These are phyloP conservation scores for Endotrypanum monterogeii DNA, from an alignment of 208 protist genomes.

Conservation along the genomic window DNA sequence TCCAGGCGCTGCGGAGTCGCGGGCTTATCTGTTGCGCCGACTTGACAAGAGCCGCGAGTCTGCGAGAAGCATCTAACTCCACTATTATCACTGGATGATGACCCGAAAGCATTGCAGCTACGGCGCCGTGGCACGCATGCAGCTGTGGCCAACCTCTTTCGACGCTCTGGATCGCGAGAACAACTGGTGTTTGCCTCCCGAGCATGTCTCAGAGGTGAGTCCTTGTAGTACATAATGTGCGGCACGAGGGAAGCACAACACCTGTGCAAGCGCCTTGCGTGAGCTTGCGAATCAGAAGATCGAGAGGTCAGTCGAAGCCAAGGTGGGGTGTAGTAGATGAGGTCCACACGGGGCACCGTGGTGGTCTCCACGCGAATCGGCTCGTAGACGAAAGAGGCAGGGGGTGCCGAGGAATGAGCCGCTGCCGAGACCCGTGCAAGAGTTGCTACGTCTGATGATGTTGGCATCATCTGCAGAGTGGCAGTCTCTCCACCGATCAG, in stretches of 20 bases:
- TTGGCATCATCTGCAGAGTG: neutral
- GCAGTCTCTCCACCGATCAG: neutral
- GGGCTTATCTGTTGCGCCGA: neutral
- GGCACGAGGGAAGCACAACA: constrained; percentile 1
- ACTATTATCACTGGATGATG: neutral
- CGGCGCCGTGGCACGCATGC: neutral
- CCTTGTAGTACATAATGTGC: constrained; percentile 4
- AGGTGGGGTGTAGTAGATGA: neutral
- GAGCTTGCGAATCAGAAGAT: neutral
- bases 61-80: neutral
- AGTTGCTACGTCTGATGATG: neutral
- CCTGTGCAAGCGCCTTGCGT: constrained; percentile 1
- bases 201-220: neutral
- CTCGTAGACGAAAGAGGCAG: constrained; percentile 17
- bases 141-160: neutral
- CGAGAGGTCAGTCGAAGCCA: neutral
- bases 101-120: neutral
- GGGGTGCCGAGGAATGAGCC: neutral
- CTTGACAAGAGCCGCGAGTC: neutral
- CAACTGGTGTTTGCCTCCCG: neutral
- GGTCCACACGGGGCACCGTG: constrained; percentile 18
- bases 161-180: neutral
- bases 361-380: constrained; percentile 18
- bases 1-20: constrained; percentile 11
- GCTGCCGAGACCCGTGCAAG: neutral